phyloP scores from a whole-genome alignment of 176 grass and related monocot genomes.

The Carex littledalei region DNA sequence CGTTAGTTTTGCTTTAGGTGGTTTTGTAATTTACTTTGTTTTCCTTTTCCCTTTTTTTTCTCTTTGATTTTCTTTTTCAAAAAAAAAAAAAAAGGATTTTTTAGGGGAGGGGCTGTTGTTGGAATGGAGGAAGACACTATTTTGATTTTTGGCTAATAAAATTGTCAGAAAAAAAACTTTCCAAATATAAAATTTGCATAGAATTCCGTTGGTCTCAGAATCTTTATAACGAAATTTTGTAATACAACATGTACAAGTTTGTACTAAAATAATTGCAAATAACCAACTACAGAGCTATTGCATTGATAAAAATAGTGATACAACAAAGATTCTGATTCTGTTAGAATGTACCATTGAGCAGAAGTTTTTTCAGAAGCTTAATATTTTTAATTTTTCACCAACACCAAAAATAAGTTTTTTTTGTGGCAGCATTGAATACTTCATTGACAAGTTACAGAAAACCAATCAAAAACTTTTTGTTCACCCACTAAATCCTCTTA shows the following conservation, averaged over 20 bases:
- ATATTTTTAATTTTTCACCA: neutral
- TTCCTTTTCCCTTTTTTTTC: neutral
- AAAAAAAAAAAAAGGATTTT: too few relatives aligned
- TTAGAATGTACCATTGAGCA: neutral
- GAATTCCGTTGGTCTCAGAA: neutral
- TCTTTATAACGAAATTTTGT: neutral
- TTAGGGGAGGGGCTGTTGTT: neutral
- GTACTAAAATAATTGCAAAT: neutral
- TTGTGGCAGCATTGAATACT: neutral
- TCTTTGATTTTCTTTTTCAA: neutral
- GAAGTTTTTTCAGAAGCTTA: neutral
- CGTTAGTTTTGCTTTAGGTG: conserved; percentile 2
- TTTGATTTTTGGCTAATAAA: neutral
- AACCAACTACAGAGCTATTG: neutral
- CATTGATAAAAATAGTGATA: neutral
- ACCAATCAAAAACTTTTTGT: neutral
- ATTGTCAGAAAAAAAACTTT: neutral
- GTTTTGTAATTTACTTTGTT: neutral
- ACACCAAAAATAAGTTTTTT: neutral
- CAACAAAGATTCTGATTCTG: conserved; percentile 1
- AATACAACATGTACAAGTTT: neutral
- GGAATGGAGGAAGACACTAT: neutral
- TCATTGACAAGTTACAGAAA: neutral
- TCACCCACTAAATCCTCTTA: neutral
- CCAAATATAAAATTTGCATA: neutral